phyloP scores from a whole-genome alignment of 1,284 basidiomycete genomes.

The Pseudozyma hubeiensis region DNA sequence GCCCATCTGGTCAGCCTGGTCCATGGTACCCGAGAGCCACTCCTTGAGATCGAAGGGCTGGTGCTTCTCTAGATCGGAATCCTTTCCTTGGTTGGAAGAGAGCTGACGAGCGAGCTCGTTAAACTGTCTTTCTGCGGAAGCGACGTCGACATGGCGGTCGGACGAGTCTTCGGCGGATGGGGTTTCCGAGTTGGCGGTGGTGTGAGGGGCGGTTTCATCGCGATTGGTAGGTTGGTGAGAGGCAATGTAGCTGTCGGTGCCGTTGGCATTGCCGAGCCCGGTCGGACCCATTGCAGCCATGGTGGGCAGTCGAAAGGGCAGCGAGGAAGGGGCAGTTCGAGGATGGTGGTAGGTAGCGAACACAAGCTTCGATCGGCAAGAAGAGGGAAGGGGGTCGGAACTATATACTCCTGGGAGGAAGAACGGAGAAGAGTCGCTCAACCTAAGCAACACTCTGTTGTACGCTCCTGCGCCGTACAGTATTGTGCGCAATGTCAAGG shows the following conservation, averaged over 20 bases:
- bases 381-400: too few relatives aligned
- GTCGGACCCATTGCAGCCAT: slow-evolving; percentile 30
- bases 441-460: too few relatives aligned
- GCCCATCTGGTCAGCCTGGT: slow-evolving; percentile 37
- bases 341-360: too few relatives aligned
- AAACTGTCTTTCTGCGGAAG: slow-evolving; percentile 39
- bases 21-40: slow-evolving; percentile 37
- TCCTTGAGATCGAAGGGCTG: slow-evolving; percentile 35
- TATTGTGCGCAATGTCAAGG: too few relatives aligned
- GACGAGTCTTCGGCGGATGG: slow-evolving; percentile 14
- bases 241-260: slow-evolving; percentile 39
- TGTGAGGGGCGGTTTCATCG: slow-evolving; percentile 17
- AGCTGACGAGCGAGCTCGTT: slow-evolving; percentile 41
- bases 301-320: neutral
- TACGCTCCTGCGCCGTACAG: too few relatives aligned
- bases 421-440: too few relatives aligned
- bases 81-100: slow-evolving; percentile 19
- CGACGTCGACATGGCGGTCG: slow-evolving; percentile 40
- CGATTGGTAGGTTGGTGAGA: slow-evolving; percentile 10
- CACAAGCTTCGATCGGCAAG: too few relatives aligned
- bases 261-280: slow-evolving; percentile 19
- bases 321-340: too few relatives aligned
- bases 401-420: too few relatives aligned
- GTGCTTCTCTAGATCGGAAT: slow-evolving; percentile 36
- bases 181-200: slow-evolving; percentile 22